Evolutionary conservation across 345 rosid species (phyloP), one percentile per base, ranked within the genome.

Genomic region (Melaleuca quinquenervia): DNA sequence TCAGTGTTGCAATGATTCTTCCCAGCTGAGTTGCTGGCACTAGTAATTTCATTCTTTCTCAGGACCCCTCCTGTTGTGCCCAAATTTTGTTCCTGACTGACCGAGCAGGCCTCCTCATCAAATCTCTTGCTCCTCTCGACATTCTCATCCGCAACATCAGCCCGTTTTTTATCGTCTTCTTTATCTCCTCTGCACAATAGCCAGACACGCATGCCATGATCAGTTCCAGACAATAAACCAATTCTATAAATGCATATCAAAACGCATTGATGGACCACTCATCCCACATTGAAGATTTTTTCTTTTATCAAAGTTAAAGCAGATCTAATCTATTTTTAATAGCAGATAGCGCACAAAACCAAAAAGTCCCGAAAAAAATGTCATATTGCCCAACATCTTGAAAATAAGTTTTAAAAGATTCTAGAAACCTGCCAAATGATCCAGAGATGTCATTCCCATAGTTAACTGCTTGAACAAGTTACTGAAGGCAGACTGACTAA

Each of bases 121-220:
- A 87, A 58, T 83, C 55, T 87, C 86, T 90, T 95, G 90, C 87
- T 87, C 86, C 85, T 84, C 87, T 74, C 92, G 0, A 85, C 87
- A 82, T 89, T 94, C 87, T 92, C 90, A 20, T 92, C 91, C 1
- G 85, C 92, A 85, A 85, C 85, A 60, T 84, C 89, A 3, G 86
- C 87, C 48, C 24, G 36, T 56, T 54, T 52, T 87, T 84, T 86
- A 87, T 90, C 90, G 27, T 88, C 91, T 29, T 90, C 93, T 82
- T 88, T 92, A 64, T 91, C 93, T 84, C 95, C 95, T 84, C 95
- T 93, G 88, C 85, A 82, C 36, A 4, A 50, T 85, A 84, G 6
- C 78, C 78, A 70, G 48, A 32, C 10, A 52, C 16, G 32, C 82
- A 86, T 27, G 26, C 84, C 16, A 7, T 29, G 18, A 0, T 52